Evolutionary conservation across 306 rosid species (phyloP).

Genomic region (Quercus gilva): DNA sequence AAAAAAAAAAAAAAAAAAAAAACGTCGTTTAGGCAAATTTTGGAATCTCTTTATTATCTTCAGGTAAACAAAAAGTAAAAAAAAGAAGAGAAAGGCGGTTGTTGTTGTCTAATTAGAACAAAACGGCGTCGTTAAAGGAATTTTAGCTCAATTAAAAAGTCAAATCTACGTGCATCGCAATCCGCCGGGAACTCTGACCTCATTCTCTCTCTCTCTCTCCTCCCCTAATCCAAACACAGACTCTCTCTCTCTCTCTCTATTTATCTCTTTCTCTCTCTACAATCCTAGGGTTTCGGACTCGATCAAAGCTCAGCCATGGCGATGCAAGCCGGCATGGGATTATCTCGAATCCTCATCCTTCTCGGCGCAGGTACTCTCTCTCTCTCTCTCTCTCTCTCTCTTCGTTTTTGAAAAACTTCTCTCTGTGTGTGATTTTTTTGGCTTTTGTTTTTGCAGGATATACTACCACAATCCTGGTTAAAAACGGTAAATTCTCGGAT

Average conservation of each 20-base stretch:
- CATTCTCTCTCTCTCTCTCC: not conserved
- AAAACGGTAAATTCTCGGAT: constrained; percentile 77
- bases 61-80: too few relatives aligned
- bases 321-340: constrained; percentile 62
- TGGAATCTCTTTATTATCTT: too few relatives aligned
- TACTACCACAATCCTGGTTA: constrained; percentile 60
- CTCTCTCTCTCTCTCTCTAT: not conserved
- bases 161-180: too few relatives aligned
- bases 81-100: not conserved
- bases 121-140: too few relatives aligned
- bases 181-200: not conserved
- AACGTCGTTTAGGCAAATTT: too few relatives aligned
- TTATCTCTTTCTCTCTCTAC: not conserved
- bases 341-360: constrained; percentile 58
- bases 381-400: not conserved
- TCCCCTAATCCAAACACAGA: not conserved
- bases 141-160: too few relatives aligned
- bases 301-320: constrained; percentile 53
- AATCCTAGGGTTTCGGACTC: constrained; percentile 16
- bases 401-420: not conserved
- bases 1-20: too few relatives aligned
- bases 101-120: too few relatives aligned
- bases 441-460: constrained; percentile 49
- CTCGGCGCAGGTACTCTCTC: constrained; percentile 63
- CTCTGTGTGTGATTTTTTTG: constrained; percentile 10